A percentile compares a stretch with the other conserved stretches of the same genome.
Evolutionary conservation across 768 basidiomycete genomes (phyloP).

Genomic region (Suillus decipiens): DNA sequence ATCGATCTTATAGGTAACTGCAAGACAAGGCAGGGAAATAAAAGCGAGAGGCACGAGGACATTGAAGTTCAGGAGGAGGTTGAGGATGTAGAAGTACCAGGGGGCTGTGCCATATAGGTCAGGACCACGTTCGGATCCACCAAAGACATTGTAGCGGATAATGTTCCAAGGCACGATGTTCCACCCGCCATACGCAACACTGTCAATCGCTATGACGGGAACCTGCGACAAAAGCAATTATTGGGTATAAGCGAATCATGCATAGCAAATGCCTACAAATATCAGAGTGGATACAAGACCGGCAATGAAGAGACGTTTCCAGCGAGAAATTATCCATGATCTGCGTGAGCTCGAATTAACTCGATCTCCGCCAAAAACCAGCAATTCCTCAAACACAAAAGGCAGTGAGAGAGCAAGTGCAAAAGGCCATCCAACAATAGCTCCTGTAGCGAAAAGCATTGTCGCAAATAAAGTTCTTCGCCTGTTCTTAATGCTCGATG

Average conservation of each 20-base stretch:
- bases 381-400: conserved; percentile 88
- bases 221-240: conserved; percentile 49
- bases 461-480: conserved; percentile 67
- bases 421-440: conserved; percentile 96
- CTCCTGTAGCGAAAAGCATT: conserved; percentile 73
- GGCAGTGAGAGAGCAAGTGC: conserved; percentile 85
- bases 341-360: conserved; percentile 46
- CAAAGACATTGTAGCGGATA: conserved; percentile 90
- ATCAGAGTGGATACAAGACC: conserved; percentile 60
- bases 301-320: conserved; percentile 54
- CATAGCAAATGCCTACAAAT: conserved; percentile 47
- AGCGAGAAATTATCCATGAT: conserved; percentile 64
- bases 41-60: conserved; percentile 79
- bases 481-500: conserved; percentile 53
- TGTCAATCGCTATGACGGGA: conserved; percentile 83
- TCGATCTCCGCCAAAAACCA: conserved; percentile 70
- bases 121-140: conserved; percentile 77
- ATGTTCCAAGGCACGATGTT: conserved; percentile 92
- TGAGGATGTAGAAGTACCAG: conserved; percentile 82
- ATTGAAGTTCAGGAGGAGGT: conserved; percentile 95
- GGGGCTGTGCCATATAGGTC: conserved; percentile 92
- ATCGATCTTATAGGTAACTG: conserved; percentile 73
- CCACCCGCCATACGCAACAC: conserved; percentile 79
- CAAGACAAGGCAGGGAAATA: conserved; percentile 75
- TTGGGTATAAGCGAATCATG: neutral